These are phyloP conservation scores for Dothideomycetes sp. DNA, from an alignment of 2,329 filamentous ascomycete genomes.

Conservation along the genomic window DNA sequence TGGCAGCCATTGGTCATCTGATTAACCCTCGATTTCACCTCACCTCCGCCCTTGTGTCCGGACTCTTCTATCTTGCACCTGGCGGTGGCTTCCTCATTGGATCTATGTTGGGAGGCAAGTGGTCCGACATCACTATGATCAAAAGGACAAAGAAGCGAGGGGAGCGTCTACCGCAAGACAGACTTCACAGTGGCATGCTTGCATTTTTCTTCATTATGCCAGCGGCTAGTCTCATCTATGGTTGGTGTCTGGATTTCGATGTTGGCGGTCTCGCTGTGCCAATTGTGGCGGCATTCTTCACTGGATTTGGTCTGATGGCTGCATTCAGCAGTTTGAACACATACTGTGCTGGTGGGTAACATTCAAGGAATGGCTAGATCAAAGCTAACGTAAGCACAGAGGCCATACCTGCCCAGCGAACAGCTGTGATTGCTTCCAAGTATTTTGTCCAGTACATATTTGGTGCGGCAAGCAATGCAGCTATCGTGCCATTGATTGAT, in stretches of 20 bases:
- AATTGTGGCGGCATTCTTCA: conserved; percentile 58
- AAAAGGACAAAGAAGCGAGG: conserved; percentile 50
- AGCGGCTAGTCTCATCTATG: conserved; percentile 51
- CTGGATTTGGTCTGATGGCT: conserved; percentile 59
- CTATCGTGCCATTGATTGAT: conserved; percentile 58
- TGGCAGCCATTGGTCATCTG: conserved; percentile 56
- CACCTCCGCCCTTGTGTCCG: conserved; percentile 51
- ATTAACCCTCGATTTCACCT: conserved; percentile 60
- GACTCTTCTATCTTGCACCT: conserved; percentile 61
- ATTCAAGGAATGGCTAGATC: not conserved
- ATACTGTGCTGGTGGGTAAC: conserved; percentile 48
- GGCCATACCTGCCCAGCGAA: conserved; percentile 58
- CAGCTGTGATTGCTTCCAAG: conserved; percentile 61
- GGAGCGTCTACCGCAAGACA: conserved; percentile 53
- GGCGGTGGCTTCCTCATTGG: conserved; percentile 56
- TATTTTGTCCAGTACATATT: conserved; percentile 67
- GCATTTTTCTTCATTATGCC: conserved; percentile 46
- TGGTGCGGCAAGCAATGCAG: conserved; percentile 55
- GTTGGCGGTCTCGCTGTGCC: conserved; percentile 46
- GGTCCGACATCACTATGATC: conserved; percentile 55
- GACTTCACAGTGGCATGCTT: conserved; percentile 46
- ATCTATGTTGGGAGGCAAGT: conserved; percentile 56
- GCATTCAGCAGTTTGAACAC: conserved; percentile 64
- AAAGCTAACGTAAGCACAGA: conserved; percentile 28
- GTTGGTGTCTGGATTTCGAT: conserved; percentile 45